A percentile compares a stretch with the other conserved stretches of the same genome.
These are phyloP conservation scores for Ascochyta viciae-villosae DNA, from an alignment of 2,329 filamentous ascomycete genomes.

Conservation along the genomic window DNA sequence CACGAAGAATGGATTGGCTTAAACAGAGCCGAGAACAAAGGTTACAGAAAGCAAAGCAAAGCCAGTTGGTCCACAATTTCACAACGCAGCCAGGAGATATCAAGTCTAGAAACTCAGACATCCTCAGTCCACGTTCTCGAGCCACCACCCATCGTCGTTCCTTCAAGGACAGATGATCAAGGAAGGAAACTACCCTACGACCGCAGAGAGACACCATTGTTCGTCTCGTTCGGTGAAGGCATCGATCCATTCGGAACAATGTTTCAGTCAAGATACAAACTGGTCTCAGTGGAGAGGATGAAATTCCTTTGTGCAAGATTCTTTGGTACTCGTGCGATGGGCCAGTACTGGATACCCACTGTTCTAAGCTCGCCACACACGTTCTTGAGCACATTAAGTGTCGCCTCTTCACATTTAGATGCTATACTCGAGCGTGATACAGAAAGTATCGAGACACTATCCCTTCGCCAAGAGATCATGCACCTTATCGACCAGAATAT, in stretches of 20 bases:
- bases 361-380: conserved; percentile 43
- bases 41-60: conserved; percentile 6
- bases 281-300: conserved; percentile 42
- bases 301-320: conserved; percentile 45
- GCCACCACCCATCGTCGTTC: conserved; percentile 32
- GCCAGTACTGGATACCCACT: conserved; percentile 44
- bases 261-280: conserved; percentile 38
- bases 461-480: conserved; percentile 46
- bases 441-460: conserved; percentile 42
- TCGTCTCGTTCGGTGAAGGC: conserved; percentile 39
- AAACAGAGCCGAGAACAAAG: not conserved
- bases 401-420: conserved; percentile 45
- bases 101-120: conserved; percentile 10
- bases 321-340: conserved; percentile 46
- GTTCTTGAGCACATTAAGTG: conserved; percentile 48
- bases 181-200: conserved; percentile 31
- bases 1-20: not conserved
- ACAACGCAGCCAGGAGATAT: conserved; percentile 1
- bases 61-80: conserved; percentile 5
- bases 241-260: conserved; percentile 48
- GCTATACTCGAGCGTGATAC: conserved; percentile 28
- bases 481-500: conserved; percentile 40
- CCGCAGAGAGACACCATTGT: conserved; percentile 15
- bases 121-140: conserved; percentile 18
- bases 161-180: conserved; percentile 15